Percentiles rank a stretch among this genome's conserved stretches.
Evolutionary conservation across 306 rosid species (phyloP).

Genomic region (Cucumis melo): DNA sequence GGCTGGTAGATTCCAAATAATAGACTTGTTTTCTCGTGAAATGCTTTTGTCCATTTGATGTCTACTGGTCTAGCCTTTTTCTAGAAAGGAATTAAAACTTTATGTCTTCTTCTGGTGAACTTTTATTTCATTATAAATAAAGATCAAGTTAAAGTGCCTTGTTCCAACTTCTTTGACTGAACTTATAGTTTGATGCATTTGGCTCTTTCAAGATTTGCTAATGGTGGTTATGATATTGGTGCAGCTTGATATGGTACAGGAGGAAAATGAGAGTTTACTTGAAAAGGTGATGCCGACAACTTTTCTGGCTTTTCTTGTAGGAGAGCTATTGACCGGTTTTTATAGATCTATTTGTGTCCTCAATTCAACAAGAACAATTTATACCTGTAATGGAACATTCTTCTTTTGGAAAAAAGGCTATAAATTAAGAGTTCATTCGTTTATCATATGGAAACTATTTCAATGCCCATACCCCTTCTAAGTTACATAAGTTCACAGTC

Average conservation of each 20-base stretch:
- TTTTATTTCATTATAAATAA: neutral
- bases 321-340: neutral
- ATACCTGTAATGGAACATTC: neutral
- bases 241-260: conserved; percentile 99
- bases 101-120: neutral
- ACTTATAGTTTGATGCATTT: neutral
- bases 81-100: neutral
- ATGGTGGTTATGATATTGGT: conserved; percentile 7
- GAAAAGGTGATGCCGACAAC: conserved; percentile 65
- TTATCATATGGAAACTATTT: neutral
- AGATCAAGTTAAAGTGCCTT: neutral
- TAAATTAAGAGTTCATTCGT: neutral
- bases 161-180: neutral
- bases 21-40: neutral
- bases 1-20: neutral
- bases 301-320: conserved; percentile 13
- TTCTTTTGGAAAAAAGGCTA: neutral
- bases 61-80: neutral
- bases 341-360: neutral
- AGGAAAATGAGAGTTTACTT: conserved; percentile 67
- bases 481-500: neutral
- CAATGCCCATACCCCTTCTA: neutral
- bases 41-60: neutral
- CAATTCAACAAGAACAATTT: neutral
- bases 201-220: conserved; percentile 9